phyloP scores from a whole-genome alignment of 495 filamentous ascomycete genomes.

The Talaromyces adpressus region DNA sequence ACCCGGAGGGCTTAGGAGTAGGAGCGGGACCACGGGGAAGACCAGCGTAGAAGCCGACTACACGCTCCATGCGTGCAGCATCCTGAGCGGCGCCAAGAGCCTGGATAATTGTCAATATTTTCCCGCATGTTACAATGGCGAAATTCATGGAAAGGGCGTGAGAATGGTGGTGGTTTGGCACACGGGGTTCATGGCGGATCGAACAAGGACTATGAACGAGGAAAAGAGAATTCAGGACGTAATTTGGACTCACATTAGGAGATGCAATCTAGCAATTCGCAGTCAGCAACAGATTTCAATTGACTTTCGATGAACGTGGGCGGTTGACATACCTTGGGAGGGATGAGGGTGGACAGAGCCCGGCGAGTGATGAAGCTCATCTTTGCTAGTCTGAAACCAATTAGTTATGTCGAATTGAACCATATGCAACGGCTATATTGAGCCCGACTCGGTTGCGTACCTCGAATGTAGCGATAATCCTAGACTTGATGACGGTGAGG shows the following conservation, averaged over 20 bases:
- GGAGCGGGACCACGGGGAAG: conserved; percentile 87
- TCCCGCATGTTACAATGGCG: background rate
- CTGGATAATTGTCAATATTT: conserved; percentile 32
- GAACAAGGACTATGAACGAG: background rate
- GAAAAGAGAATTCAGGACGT: background rate
- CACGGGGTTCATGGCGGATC: background rate
- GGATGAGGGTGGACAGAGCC: conserved; percentile 94
- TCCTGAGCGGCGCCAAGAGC: conserved; percentile 87
- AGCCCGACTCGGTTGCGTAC: background rate
- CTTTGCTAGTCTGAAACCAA: conserved; percentile 35
- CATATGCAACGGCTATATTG: background rate
- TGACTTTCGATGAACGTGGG: background rate
- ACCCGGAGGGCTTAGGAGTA: conserved; percentile 66
- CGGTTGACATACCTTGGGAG: conserved; percentile 72
- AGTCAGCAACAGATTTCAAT: conserved; percentile 18
- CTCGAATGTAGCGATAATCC: conserved; percentile 2
- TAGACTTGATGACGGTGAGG: conserved; percentile 1
- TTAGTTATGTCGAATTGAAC: background rate
- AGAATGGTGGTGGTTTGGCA: background rate
- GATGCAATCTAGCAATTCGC: conserved; percentile 62
- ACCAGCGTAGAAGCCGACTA: conserved; percentile 97
- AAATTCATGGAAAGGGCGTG: background rate
- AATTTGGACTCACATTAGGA: conserved; percentile 67
- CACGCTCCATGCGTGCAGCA: conserved; percentile 91
- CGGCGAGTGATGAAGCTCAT: conserved; percentile 90